A percentile compares a stretch with the other conserved stretches of the same genome.
Conservation (phyloP, 2,329 filamentous ascomycete genomes). For the Aspergillus niger region DNA sequence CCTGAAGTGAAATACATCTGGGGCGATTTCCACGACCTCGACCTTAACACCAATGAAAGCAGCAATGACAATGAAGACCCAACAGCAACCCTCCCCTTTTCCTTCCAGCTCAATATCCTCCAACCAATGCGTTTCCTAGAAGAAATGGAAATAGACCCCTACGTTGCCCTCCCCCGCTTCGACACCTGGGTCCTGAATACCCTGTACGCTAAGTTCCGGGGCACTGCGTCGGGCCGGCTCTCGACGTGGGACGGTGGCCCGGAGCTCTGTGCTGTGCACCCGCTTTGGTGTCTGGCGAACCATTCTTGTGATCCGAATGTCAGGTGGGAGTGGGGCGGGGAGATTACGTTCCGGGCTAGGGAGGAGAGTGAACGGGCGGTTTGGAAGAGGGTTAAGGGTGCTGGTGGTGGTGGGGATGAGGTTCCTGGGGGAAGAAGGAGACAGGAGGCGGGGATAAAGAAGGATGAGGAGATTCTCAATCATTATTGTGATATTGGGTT, state of each 20-base stretch:
- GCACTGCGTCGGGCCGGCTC: conserved; percentile 84
- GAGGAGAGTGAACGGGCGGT: conserved; percentile 37
- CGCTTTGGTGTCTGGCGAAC: conserved; percentile 94
- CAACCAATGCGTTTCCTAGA: conserved; percentile 63
- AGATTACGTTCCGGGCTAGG: conserved; percentile 44
- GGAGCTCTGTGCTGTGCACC: conserved; percentile 90
- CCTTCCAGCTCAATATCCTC: conserved; percentile 61
- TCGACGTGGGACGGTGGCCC: conserved; percentile 76
- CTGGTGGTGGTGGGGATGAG: conserved; percentile 20
- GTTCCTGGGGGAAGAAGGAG: conserved; percentile 37
- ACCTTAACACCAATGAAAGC: conserved; percentile 19
- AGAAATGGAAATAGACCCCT: conserved; percentile 65
- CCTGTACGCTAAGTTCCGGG: conserved; percentile 87
- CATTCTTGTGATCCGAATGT: conserved; percentile 96
- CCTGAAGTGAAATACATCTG: conserved; percentile 65
- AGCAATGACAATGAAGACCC: conserved; percentile 19
- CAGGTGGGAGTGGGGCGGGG: conserved; percentile 80
- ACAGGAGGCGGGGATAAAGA: conserved; percentile 58
- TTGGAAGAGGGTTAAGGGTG: conserved; percentile 28
- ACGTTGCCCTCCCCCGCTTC: conserved; percentile 45
- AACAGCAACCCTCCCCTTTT: conserved; percentile 58
- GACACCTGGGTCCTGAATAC: conserved; percentile 75
- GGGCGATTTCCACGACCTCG: conserved; percentile 60
- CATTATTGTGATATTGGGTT: conserved; percentile 91
- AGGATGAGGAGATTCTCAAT: conserved; percentile 83